Evolutionary conservation across 441 rosid species (phyloP).

Genomic region (Erodium moschatum): DNA sequence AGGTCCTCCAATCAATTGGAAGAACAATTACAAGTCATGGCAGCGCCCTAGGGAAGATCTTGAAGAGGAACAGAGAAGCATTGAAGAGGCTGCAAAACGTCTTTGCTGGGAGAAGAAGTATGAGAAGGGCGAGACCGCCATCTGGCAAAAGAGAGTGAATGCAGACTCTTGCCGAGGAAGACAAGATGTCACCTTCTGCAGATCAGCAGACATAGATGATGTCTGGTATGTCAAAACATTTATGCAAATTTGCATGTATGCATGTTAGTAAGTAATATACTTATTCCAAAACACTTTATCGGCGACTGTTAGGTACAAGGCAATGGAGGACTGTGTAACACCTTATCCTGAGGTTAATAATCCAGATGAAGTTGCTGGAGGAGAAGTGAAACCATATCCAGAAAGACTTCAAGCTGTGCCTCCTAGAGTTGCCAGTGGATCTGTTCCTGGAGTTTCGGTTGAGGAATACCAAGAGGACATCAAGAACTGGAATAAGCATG

Average conservation of each 20-base stretch:
- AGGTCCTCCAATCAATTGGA: constrained; percentile 76
- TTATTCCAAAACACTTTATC: too few relatives aligned
- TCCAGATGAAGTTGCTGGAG: constrained; percentile 24
- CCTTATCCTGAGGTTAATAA: constrained; percentile 50
- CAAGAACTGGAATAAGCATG: constrained; percentile 51
- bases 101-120: constrained; percentile 73
- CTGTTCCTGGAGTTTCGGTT: constrained; percentile 45
- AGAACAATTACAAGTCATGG: constrained; percentile 54
- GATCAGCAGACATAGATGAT: constrained; percentile 57
- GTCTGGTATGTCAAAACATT: constrained; percentile 51
- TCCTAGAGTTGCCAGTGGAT: constrained; percentile 54
- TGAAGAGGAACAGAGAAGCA: constrained; percentile 50
- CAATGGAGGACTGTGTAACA: constrained; percentile 54
- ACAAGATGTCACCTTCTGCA: constrained; percentile 58
- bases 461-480: constrained; percentile 54
- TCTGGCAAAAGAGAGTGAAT: constrained; percentile 56
- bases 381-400: constrained; percentile 46
- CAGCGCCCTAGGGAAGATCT: constrained; percentile 62
- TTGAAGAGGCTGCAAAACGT: constrained; percentile 51
- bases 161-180: constrained; percentile 38
- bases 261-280: too few relatives aligned
- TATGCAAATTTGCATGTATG: too few relatives aligned
- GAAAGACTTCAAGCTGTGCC: constrained; percentile 56
- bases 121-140: constrained; percentile 58
- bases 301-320: constrained; percentile 43